Base-by-base conservation (phyloP, 2,329 filamentous ascomycete genomes). In the Trichoderma simmonsii region DNA sequence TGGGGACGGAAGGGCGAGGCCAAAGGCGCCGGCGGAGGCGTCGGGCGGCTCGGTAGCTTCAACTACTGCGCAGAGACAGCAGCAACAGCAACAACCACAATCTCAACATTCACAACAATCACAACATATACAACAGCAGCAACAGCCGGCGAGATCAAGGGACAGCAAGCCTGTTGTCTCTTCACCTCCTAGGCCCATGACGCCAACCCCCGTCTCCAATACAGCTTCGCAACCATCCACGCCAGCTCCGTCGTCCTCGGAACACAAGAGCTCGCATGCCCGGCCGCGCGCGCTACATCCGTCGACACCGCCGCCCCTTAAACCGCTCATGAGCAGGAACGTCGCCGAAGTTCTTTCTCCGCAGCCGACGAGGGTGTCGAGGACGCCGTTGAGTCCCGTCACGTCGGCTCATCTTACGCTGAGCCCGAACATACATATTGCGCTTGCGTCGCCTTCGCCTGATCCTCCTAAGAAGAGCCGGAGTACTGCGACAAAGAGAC, bases 361-460 rank as follows among this genome's bases (percentile, higher is more conserved):
- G 5, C 80, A 80, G 62, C 82, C 83, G 3, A 78, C 74, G 28
- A 78, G 80, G 28, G 71, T 78, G 9, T 71, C 76, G 11, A 80
- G 78, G 51, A 78, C 82, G 15, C 75, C 74, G 0, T 69, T 81
- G 21, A 78, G 78, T 14, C 75, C 81, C 5, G 75, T 77, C 32
- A 75, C 79, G 56, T 76, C 79, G 1, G 78, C 79, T 7, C 75
- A 76, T 14, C 77, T 79, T 18, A 60, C 76, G 8, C 74, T 76
- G 12, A 76, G 76, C 18, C 73, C 74, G 1, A 48, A 54, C n/a
- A 34, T 66, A 54, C 75, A 63, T 43, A 74, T 73, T 26, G 70
- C 73, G 30, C n/a, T 70, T 14, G 76, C 75, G 11, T 73, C 77
- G 1, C 75, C 76, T 2, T 79, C 79, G 8, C 76, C 77, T 2